Evolutionary conservation across 148 eudicot species (phyloP).

Genomic region (Selenicereus undatus): DNA sequence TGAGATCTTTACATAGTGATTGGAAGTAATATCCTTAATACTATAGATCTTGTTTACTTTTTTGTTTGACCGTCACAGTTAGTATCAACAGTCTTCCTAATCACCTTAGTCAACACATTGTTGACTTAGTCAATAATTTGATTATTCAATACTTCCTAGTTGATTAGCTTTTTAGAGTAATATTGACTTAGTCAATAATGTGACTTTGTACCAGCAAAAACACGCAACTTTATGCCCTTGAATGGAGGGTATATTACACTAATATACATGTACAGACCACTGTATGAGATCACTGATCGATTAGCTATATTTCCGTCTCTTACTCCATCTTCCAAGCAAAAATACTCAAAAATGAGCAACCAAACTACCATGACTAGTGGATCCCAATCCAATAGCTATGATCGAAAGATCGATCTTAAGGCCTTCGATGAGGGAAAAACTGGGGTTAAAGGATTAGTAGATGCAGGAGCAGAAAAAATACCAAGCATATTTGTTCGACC

Average conservation of each 20-base stretch:
- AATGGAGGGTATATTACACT: background rate
- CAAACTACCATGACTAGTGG: background rate
- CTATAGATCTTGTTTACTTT: no score
- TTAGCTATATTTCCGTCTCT: background rate
- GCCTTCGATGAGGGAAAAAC: constrained; percentile 44
- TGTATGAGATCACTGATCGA: background rate
- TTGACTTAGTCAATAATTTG: no score
- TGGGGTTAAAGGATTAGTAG: constrained; percentile 46
- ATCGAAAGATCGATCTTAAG: constrained; percentile 24
- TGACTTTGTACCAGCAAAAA: background rate
- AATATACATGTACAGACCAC: background rate
- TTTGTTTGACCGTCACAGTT: no score
- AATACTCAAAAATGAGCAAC: background rate
- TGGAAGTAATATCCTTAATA: no score
- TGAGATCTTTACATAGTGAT: no score
- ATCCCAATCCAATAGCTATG: background rate
- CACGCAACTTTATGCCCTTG: background rate
- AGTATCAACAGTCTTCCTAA: no score
- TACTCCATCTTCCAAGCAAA: background rate
- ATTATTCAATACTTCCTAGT: no score
- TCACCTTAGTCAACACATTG: no score
- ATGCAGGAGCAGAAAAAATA: constrained; percentile 20
- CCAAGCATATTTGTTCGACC: constrained; percentile 41
- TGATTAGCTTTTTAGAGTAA: background rate
- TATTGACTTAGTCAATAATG: background rate